Base-by-base conservation (phyloP, 495 filamentous ascomycete genomes). In the Daldinia caldariorum region DNA sequence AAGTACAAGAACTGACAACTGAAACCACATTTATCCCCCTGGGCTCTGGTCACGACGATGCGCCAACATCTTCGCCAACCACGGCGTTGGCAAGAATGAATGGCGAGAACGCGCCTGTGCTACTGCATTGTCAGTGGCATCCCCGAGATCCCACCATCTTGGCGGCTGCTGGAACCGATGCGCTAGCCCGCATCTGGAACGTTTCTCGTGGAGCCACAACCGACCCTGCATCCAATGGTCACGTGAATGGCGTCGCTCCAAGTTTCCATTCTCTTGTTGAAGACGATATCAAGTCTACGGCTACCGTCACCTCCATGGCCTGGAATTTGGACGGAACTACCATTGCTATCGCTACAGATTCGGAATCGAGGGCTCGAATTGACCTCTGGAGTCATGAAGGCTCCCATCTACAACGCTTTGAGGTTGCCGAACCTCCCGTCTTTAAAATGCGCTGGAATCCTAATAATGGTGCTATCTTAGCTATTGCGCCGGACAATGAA, bases 151-250 rank as follows among this genome's bases (percentile, higher is more conserved):
- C 92, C 66, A 89, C 86, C 38, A 80, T 92, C 76, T 84, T 96
- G 77, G 90, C 89, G 71, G 88, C 89, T 68, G 89, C 88, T 77
- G 91, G 92, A 74, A 85, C 83, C 74, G 89, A 93, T 78, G 87
- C 89, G 78, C 89, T 92, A 85, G 92, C 91, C 81, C 89, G 88
- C 67, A 81, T 95, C 78, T 94, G 91, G 91, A 91, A 87, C 70
- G 75, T 94, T 55, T 85, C 88, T 69, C 79, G 81, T 83, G 80
- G 80, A 70, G 78, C 84, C 66, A 78, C 80, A 72, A 77, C 80
- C 61, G 79, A 83, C 63, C 73, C 78, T 66, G 79, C 77, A 62
- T 73, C 78, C 61, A 74, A 77, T 20, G 74, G 71, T 82, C 80
- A 84, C 83, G 83, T 82, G 82, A 80, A 80, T 55, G 77, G 74